Evolutionary conservation across 768 basidiomycete genomes (phyloP).

Genomic region (Termitomyces bulborhizus): DNA sequence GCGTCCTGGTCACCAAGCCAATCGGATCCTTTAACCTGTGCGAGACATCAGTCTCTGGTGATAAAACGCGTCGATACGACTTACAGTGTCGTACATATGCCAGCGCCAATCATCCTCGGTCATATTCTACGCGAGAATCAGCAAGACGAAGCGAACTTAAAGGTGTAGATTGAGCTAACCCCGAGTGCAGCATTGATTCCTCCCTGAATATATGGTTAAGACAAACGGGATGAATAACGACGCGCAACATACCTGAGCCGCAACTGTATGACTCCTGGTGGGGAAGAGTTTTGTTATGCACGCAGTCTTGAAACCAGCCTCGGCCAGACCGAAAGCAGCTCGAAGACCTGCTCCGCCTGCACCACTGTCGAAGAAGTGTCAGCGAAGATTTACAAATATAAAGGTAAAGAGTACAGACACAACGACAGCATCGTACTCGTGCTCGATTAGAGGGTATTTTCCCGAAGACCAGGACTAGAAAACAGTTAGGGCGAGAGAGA

Average conservation of each 20-base stretch:
- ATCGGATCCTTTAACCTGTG: conserved; percentile 95
- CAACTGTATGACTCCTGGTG: conserved; percentile 97
- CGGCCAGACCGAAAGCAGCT: conserved; percentile 97
- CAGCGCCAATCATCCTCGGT: conserved; percentile 99
- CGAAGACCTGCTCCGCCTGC: conserved; percentile 98
- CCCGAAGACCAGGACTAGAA: conserved; percentile 70
- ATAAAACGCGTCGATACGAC: conserved; percentile 19
- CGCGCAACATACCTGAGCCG: conserved; percentile 68
- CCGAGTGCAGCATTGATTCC: conserved; percentile 98
- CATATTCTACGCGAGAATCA: conserved; percentile 65
- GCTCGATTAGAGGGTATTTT: conserved; percentile 96
- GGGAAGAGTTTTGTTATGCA: conserved; percentile 99
- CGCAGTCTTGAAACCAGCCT: conserved; percentile 97
- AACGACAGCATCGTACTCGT: conserved; percentile 98
- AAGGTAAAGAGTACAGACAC: conserved; percentile 63
- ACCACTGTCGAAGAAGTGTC: conserved; percentile 46
- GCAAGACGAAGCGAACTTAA: conserved; percentile 1
- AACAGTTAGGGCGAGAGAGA: conserved; percentile 12
- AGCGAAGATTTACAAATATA: not conserved
- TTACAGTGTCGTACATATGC: conserved; percentile 96
- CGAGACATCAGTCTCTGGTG: conserved; percentile 8
- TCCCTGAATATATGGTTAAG: conserved; percentile 45
- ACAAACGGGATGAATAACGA: conserved; percentile 3
- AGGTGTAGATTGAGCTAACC: conserved; percentile 37
- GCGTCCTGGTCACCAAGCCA: conserved; percentile 99